phyloP scores from a whole-genome alignment of 257 asterid species.

The Solanum rostratum region DNA sequence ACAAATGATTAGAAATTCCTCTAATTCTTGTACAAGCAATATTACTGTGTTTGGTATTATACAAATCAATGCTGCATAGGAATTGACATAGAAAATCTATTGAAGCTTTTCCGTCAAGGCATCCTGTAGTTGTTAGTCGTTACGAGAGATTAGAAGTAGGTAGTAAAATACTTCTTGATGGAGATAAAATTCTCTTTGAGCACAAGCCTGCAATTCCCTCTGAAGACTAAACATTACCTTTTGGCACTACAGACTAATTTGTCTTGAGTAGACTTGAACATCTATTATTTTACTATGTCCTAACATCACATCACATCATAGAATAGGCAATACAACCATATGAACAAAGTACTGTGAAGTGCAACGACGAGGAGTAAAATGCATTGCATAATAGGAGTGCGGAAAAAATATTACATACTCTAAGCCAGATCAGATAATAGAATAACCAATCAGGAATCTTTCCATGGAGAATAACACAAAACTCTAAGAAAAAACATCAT shows the following conservation, averaged over 20 bases:
- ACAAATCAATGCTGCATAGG: neutral
- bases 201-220: neutral
- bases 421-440: neutral
- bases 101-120: neutral
- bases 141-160: neutral
- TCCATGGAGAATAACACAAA: neutral
- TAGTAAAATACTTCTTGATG: neutral
- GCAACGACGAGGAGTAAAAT: neutral
- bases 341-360: neutral
- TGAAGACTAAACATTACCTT: neutral
- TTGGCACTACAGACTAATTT: neutral
- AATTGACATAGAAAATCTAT: neutral
- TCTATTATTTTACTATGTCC: neutral
- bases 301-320: neutral
- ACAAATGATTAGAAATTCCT: neutral
- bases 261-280: neutral
- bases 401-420: neutral
- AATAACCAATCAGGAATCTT: neutral
- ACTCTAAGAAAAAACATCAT: neutral
- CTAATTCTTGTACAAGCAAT: neutral
- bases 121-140: neutral
- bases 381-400: neutral
- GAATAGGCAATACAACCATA: neutral
- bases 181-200: neutral
- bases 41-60: neutral